Conservation (phyloP, 2,329 filamentous ascomycete genomes). For the Coniochaeta hoffmannii region DNA sequence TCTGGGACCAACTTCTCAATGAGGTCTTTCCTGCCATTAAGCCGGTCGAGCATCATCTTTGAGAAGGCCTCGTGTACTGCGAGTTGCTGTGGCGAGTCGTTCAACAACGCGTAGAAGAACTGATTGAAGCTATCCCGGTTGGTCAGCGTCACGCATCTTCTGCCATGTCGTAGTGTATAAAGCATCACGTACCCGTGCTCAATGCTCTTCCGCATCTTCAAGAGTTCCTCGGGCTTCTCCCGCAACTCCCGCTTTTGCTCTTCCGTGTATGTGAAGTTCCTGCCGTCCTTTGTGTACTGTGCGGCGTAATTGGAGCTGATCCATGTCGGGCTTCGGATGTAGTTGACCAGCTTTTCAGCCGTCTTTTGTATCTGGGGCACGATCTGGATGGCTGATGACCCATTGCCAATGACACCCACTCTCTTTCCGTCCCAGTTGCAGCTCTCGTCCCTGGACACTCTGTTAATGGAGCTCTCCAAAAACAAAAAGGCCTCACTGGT, state of each 20-base stretch:
- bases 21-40: constrained; percentile 26
- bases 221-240: constrained; percentile 29
- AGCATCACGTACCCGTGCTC: background rate
- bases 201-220: constrained; percentile 9
- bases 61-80: constrained; percentile 18
- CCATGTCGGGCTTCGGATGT: constrained; percentile 8
- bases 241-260: constrained; percentile 29
- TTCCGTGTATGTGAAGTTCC: constrained; percentile 27
- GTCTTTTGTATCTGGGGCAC: constrained; percentile 13
- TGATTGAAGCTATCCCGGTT: constrained; percentile 32
- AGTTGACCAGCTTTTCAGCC: background rate
- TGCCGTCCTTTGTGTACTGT: constrained; percentile 21
- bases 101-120: constrained; percentile 25
- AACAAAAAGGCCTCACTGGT: too few species aligned
- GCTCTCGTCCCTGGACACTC: background rate
- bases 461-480: background rate
- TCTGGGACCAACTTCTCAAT: constrained; percentile 32
- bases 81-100: constrained; percentile 25
- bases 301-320: constrained; percentile 17
- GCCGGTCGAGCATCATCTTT: constrained; percentile 25
- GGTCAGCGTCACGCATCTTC: constrained; percentile 25
- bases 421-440: constrained; percentile 14
- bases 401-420: constrained; percentile 22
- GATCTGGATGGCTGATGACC: constrained; percentile 22
- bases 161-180: too few species aligned